Evolutionary conservation across 1,139 yeast species (phyloP), one percentile per base, ranked within the genome.

Genomic region (Protomyces arabidopsidicola): DNA sequence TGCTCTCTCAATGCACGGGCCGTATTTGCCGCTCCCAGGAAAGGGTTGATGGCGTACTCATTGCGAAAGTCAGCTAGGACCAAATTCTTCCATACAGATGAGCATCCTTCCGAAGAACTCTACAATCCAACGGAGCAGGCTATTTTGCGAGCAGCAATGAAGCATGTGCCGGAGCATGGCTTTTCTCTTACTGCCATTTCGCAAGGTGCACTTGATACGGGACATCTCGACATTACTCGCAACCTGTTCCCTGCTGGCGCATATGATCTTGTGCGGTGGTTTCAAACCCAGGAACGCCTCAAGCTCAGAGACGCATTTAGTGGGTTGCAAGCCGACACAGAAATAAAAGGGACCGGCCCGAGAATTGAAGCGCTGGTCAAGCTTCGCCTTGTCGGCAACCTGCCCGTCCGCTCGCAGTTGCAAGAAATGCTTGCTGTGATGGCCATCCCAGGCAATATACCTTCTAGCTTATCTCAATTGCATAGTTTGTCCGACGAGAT

Each of bases 401-500:
- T 72, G 27, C 86, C 87, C 2, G 76, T 85, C 39, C 78, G 81
- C 53, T 70, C 70, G 65, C 83, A 73, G 59, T 72, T 63, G 58
- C 64, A 69, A 16, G 69, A 68, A 39, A 87, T 87, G 0, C 73
- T 87, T 60, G 80, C 84, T 0, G 78, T 79, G 53, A 78, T 86
- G 75, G 75, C 84, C 20, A 71, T 80, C 45, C 90, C 90, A 0
- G 75, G 76, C 62, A 84, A 84, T 70, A 63, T 84, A 45, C 70
- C 77, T 2, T 70, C 71, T 38, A 81, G 90, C 0, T 67, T 87
- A 55, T 82, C 81, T 42, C 96, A 90, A 72, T 80, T 93, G 66
- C 88, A 86, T 70, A 81, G 82, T 63, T 79, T 91, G 63, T 81
- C 90, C 18, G 97, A 93, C 74, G 98, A 93, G 72, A 80, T 93